Evolutionary conservation across 441 rosid genomes (phyloP).

Genomic region (Metrosideros polymorpha): DNA sequence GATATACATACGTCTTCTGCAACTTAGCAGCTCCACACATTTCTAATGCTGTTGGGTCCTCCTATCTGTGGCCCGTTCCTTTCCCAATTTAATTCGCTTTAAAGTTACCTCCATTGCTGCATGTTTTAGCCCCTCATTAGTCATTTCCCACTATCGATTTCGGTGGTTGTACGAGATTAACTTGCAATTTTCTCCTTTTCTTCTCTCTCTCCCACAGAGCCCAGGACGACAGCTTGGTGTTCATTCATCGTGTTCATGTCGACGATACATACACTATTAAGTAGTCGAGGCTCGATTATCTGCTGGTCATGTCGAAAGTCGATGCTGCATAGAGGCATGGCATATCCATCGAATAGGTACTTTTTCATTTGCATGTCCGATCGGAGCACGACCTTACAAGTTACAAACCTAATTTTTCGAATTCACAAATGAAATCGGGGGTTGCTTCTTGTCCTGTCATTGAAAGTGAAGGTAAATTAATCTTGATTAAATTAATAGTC

Average conservation of each 20-base stretch:
- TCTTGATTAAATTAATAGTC: neutral
- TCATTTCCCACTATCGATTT: neutral
- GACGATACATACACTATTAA: neutral
- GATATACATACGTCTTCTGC: neutral
- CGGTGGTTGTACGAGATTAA: neutral
- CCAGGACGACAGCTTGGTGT: neutral
- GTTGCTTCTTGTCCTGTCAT: neutral
- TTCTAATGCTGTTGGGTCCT: too few species aligned
- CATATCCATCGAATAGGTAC: neutral
- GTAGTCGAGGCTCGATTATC: neutral
- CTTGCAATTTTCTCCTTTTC: neutral
- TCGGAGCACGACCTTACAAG: neutral
- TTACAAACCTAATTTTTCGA: neutral
- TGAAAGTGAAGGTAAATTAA: neutral
- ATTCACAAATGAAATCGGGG: rapidly evolving
- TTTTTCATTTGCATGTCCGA: neutral
- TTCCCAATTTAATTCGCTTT: neutral
- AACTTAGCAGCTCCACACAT: neutral
- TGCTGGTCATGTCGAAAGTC: neutral
- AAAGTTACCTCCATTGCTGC: neutral
- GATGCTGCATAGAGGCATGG: neutral
- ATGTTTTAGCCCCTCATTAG: neutral
- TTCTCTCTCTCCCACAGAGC: neutral
- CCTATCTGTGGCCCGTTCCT: too few species aligned
- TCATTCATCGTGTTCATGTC: neutral